Conservation (phyloP, 129 eudicot genomes). For the Saussurea involucrata region DNA sequence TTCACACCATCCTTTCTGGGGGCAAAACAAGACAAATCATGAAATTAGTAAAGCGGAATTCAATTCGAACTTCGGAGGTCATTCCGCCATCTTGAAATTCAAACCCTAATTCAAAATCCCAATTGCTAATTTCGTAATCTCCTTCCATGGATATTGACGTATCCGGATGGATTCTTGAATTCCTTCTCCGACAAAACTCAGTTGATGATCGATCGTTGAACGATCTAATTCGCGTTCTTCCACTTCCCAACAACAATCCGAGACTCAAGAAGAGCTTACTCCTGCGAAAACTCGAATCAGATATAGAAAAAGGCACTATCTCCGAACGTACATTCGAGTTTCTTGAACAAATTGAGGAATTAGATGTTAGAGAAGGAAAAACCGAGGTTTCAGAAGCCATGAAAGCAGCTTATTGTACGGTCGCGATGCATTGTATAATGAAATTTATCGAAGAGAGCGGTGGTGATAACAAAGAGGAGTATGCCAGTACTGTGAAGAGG, state of each 20-base stretch:
- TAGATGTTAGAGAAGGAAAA: conserved; percentile 27
- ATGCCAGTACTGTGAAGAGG: conserved; percentile 39
- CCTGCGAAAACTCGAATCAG: conserved; percentile 40
- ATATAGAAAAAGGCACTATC: conserved; percentile 16
- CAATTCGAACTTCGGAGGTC: neutral
- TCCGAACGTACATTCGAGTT: conserved; percentile 37
- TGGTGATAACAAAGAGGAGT: conserved; percentile 19
- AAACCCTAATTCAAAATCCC: conserved; percentile 10
- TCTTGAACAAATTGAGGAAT: conserved; percentile 53
- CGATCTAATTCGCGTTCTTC: conserved; percentile 39
- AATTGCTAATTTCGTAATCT: neutral
- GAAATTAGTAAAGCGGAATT: neutral
- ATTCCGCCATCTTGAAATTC: conserved; percentile 13
- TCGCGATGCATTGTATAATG: conserved; percentile 56
- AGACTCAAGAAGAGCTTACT: conserved; percentile 39
- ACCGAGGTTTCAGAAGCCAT: conserved; percentile 28
- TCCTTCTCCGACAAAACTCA: conserved; percentile 44
- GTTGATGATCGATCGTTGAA: conserved; percentile 31
- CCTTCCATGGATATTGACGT: conserved; percentile 50
- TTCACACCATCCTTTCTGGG: neutral
- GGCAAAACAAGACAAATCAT: neutral
- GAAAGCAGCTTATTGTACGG: conserved; percentile 61
- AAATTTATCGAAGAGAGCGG: conserved; percentile 17
- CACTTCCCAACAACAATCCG: conserved; percentile 34
- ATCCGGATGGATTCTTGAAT: conserved; percentile 65